phyloP scores from a whole-genome alignment of 2,329 filamentous ascomycete genomes.

The Penicillium psychrosexuale region DNA sequence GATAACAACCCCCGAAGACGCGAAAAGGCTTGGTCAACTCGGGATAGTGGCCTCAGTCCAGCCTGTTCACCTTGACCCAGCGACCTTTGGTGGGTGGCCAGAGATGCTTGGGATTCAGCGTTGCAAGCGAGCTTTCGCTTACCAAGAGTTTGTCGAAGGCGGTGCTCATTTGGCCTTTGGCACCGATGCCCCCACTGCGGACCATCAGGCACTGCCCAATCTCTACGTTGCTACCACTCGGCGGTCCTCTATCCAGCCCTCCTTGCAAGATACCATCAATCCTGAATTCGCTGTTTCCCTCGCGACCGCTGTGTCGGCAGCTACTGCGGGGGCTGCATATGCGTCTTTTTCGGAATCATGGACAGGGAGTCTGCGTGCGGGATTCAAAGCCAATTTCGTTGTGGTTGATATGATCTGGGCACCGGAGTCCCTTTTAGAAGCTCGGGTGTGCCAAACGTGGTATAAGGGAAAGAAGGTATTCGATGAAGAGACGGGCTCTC shows the following conservation, averaged over 20 bases:
- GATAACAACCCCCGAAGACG: constrained; percentile 47
- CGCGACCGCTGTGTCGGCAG: constrained; percentile 43
- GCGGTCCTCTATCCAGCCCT: constrained; percentile 42
- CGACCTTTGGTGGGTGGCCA: constrained; percentile 49
- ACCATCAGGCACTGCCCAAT: constrained; percentile 45
- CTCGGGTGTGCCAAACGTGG: constrained; percentile 44
- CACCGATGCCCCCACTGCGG: constrained; percentile 50
- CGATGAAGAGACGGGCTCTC: neutral
- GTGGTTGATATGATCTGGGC: constrained; percentile 43
- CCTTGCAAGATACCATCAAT: constrained; percentile 39
- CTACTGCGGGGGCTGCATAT: constrained; percentile 46
- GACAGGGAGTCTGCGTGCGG: constrained; percentile 38
- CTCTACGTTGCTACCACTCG: constrained; percentile 51
- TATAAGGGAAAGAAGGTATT: constrained; percentile 31
- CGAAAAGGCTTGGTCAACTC: constrained; percentile 43
- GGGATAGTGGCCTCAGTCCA: constrained; percentile 45
- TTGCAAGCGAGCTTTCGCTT: constrained; percentile 49
- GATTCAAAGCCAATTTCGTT: constrained; percentile 45
- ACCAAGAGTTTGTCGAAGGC: constrained; percentile 46
- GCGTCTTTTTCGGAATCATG: constrained; percentile 44
- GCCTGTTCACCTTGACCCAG: constrained; percentile 42
- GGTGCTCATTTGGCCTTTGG: constrained; percentile 47
- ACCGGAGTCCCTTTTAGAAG: constrained; percentile 37
- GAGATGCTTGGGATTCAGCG: constrained; percentile 43
- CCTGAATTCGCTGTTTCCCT: constrained; percentile 42